Conservation (phyloP, 768 basidiomycete genomes). For the Tylopilus balloui region DNA sequence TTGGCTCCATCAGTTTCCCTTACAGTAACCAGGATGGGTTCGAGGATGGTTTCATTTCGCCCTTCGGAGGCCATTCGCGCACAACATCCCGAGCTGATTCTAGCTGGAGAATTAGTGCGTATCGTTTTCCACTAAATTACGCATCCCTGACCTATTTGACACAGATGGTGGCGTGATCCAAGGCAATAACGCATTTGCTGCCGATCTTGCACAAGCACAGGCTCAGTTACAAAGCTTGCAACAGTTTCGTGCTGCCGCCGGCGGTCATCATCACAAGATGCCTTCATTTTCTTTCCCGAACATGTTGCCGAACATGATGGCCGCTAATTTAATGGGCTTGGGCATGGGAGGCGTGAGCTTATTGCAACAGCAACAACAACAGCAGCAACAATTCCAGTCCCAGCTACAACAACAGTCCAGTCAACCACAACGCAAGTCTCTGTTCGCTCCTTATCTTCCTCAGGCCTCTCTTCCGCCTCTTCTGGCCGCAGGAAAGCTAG, state of each 20-base stretch:
- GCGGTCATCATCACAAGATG: conserved; percentile 96
- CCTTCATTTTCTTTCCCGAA: conserved; percentile 97
- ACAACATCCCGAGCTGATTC: conserved; percentile 73
- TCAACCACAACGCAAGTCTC: conserved; percentile 94
- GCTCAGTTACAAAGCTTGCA: conserved; percentile 94
- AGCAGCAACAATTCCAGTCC: conserved; percentile 74
- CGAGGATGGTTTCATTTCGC: conserved; percentile 75
- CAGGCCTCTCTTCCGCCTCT: conserved; percentile 96
- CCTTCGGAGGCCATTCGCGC: conserved; percentile 66
- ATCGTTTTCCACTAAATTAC: background rate
- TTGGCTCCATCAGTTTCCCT: conserved; percentile 48
- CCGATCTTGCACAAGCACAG: conserved; percentile 94
- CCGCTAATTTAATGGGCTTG: conserved; percentile 92
- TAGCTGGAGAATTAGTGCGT: conserved; percentile 88
- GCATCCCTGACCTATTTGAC: conserved; percentile 9
- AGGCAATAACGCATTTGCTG: conserved; percentile 58
- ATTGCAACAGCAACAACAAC: conserved; percentile 86
- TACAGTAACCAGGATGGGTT: conserved; percentile 59
- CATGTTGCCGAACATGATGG: conserved; percentile 97
- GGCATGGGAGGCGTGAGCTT: conserved; percentile 78
- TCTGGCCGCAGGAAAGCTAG: conserved; percentile 93
- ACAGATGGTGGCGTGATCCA: conserved; percentile 72
- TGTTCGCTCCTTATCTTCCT: conserved; percentile 97
- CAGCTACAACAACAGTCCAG: conserved; percentile 90
- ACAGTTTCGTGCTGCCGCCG: conserved; percentile 93